Evolutionary conservation across 1,139 yeast species (phyloP), one percentile per base, ranked within the genome.

Genomic region (Scheffersomyces lignicola): DNA sequence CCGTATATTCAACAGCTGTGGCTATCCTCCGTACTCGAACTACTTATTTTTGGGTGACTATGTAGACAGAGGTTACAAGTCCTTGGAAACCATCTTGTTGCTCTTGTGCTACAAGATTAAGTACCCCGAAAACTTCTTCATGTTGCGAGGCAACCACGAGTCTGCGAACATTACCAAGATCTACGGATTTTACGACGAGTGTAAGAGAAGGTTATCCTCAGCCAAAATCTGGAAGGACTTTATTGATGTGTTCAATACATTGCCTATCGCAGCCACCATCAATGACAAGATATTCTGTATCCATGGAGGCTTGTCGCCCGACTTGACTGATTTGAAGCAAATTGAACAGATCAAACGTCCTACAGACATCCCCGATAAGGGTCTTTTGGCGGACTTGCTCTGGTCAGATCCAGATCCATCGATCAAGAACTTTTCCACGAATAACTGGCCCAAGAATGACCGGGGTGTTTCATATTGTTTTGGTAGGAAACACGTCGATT

Each of bases 291-390:
- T 87, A 28, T 87, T 87, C 48, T 86, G 95, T 62, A 86, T 87
- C 38, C 96, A 87, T 61, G 96, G 96, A 22, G 96, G 96, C 3
- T 69, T 87, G 31, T 85, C 95, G 0, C 96, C 96, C 2, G 80
- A 80, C 37, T 69, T 87, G 47, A 68, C 68, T 12, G 73, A 76
- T 44, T 64, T 87, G 60, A 71, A 71, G 34, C 92, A 85, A 52
- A 82, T 87, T 44, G 80, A 79, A 46, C 69, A 71, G 31, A 81
- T 87, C 41, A 77, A 76, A 44, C 69, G 96, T 48, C 96, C 96
- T 14, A 86, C 95, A 1, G 95, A 86, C 59, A 80, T 87, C 23
- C 96, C 96, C 1, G 95, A 86, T 45, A 75, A 74, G 41, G 96
- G 96, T 0, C 66, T 87, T 20, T 62, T 87, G 37, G 86, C 94